Base-by-base conservation (phyloP, 2,329 filamentous ascomycete genomes). In the Rhinocladiella mackenziei region DNA sequence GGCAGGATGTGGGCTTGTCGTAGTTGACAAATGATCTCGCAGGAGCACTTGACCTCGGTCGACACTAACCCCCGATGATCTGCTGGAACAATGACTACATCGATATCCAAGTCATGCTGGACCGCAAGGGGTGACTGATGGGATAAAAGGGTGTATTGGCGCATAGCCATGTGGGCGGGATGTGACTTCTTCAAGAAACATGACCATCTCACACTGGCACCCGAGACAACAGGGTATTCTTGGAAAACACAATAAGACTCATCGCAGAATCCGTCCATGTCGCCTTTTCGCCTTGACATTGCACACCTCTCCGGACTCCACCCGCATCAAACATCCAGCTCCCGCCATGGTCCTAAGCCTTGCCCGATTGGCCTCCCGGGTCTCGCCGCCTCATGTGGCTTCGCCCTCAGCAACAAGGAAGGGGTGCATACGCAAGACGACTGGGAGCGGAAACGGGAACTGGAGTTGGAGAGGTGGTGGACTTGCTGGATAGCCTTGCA, bases 351-450 rank as follows among this genome's bases (percentile, higher is more conserved):
- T 43, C 35, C 31, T n/a, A 39, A 39, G 39, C 39, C 44, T 40
- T 38, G 28, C 18, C 14, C 44, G 44, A 48, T 50, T 46, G 43
- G 48, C 9, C 23, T 47, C 34, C 43, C 37, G 39, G 45, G 32
- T 31, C 38, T 15, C 25, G 37, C 41, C 45, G 50, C 50, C 43
- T 50, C 50, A 49, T 53, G 50, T 47, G 50, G 50, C 46, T 50
- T 34, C 36, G 39, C 41, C 31, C 39, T 25, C 11, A 22, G 17
- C 38, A 26, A 39, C 25, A 34, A 28, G 46, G 36, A 37, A 38
- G 28, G 10, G 19, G 28, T 37, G 35, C 39, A 38, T 29, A 38
- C 35, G 43, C 42, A 43, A 39, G n/a, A n/a, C n/a, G n/a, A n/a
- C n/a, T n/a, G n/a, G n/a, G n/a, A n/a, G n/a, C n/a, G n/a, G n/a